phyloP scores from a whole-genome alignment of 225 moss, liverwort and hornwort genomes.

The Polytrichum commune region DNA sequence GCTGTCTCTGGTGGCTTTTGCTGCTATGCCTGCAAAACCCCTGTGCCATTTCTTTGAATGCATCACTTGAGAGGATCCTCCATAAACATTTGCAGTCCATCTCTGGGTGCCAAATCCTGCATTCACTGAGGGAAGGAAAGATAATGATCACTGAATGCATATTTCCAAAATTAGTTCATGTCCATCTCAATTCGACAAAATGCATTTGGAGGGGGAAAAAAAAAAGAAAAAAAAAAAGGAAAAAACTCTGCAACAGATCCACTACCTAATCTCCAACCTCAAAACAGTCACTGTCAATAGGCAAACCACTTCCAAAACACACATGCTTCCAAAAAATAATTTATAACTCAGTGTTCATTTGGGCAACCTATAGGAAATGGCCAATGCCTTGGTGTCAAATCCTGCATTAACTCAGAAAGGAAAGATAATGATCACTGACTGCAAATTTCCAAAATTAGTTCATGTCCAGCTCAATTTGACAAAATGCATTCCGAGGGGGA shows the following conservation, averaged over 20 bases:
- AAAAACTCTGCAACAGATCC: not conserved
- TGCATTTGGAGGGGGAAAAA: not conserved
- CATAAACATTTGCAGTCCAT: slow-evolving; percentile 14
- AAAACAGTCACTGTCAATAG: not conserved
- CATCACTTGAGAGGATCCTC: slow-evolving; percentile 21
- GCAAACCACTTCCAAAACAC: slow-evolving; percentile 1
- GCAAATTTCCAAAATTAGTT: slow-evolving; percentile 3
- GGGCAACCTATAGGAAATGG: slow-evolving; percentile 6
- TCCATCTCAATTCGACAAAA: not conserved
- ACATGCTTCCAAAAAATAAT: not conserved
- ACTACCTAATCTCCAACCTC: slow-evolving; percentile 11
- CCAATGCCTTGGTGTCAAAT: slow-evolving; percentile 9
- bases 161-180: not conserved
- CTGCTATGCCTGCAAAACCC: slow-evolving; percentile 30
- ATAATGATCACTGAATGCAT: slow-evolving; percentile 6
- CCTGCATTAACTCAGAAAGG: slow-evolving; percentile 26
- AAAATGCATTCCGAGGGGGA: not conserved
- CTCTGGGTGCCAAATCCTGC: slow-evolving; percentile 23
- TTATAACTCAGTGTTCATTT: slow-evolving; percentile 3
- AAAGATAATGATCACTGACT: slow-evolving; percentile 11
- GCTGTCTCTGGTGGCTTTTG: slow-evolving; percentile 32
- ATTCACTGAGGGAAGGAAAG: slow-evolving; percentile 11
- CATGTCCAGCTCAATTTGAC: not conserved
- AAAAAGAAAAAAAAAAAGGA: not conserved
- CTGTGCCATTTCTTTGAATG: slow-evolving; percentile 19